Base-by-base conservation (phyloP, 768 basidiomycete species). In the Hypsizygus marmoreus region DNA sequence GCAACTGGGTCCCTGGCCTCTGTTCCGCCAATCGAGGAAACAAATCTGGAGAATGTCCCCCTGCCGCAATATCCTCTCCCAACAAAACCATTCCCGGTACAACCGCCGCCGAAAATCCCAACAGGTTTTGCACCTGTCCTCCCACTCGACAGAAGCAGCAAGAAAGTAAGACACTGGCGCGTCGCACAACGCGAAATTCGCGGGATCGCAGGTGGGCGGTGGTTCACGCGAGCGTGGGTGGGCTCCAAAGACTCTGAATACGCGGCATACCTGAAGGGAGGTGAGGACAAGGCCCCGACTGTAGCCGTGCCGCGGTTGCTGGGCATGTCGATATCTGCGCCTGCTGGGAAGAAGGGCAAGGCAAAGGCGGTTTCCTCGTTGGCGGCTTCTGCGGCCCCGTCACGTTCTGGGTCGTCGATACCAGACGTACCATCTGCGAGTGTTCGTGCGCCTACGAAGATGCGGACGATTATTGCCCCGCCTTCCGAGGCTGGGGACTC, bases 141-240 rank as follows among this genome's bases (percentile, higher is more conserved):
- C 29, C 74, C 85, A 32, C 71, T 91, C 19, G 89, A 91, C 60
- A 83, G 79, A 57, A 77, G 69, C 17, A 72, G 72, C 13, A 77
- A 73, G 38, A 80, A 80, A 55, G 79, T 79, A 19, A 79, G 89
- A 23, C 82, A 78, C 47, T 91, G 89, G 89, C 79, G 86, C 29
- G 59, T 76, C 31, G 88, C 86, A 6, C 77, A 84, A 45, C 80
- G 89, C 31, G 89, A 91, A 66, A 80, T 91, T 40, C 75, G 87
- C 28, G 89, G 89, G 6, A 88, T 91, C 40, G 88, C 84, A 14
- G 89, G 89, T 10, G 89, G 89, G 1, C 80, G 88, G 30, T 91
- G 89, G 89, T 84, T 90, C 54, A 69, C 81, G 5, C 77, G 76
- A 24, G 68, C 85, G n/a, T 91, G 88, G 88, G 86, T 88, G n/a